Base-by-base conservation (phyloP, 805 yeast species). In the Torulaspora maleeae region DNA sequence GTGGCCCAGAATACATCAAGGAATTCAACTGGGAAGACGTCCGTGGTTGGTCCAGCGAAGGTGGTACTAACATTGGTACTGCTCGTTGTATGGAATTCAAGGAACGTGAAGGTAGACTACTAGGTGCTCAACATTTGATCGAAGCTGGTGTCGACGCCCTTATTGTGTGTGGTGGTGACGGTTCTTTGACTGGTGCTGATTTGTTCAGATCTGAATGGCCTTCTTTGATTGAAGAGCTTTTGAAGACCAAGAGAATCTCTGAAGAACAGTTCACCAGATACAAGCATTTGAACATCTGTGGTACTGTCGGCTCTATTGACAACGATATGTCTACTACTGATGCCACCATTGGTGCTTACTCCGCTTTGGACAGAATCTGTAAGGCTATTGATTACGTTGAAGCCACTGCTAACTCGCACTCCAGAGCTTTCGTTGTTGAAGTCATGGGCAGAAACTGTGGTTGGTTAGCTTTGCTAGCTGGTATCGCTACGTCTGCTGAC, bases 381-480 rank as follows among this genome's bases (percentile, higher is more conserved):
- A 78, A 79, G 59, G 77, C 79, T 24, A 53, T 85, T 52, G 95
- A 85, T 66, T 85, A 82, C 60, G 84, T 85, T 49, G 91, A 84
- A 63, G 88, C 90, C 19, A 85, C 95, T 19, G 95, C 95, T 19
- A 77, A 78, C 42, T 83, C 90, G 1, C 95, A 85, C 64, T 83
- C 88, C 25, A 71, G 95, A 61, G 93, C 91, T 3, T 85, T 85
- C 59, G 86, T 85, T 33, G 80, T 85, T 34, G 95, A 85, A 69
- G 95, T 85, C 15, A 85, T 85, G 95, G 95, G 95, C 49, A 75
- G 95, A 67, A 89, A 85, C 64, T 85, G 95, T 71, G 95, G 95
- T 51, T 85, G 95, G 95, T 73, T 85, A 51, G 91, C 86, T 1
- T 69, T 85, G 50, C 79, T 83, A 84, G 81, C 91, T 13, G 95